Base-by-base conservation (phyloP, 345 rosid species). In the Toxicodendron radicans region DNA sequence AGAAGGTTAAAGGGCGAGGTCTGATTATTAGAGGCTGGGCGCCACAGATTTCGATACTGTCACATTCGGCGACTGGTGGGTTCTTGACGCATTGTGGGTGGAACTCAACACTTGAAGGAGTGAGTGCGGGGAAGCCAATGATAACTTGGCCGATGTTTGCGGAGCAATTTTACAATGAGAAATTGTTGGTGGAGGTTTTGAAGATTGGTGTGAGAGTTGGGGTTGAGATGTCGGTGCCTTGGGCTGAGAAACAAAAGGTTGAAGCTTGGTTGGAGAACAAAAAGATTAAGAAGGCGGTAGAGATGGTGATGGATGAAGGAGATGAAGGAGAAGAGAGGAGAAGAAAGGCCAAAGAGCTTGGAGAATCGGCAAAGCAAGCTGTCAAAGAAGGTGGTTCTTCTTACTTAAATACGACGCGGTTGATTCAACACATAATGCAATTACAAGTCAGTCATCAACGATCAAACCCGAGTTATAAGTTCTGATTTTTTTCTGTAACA, bases 41-140 rank as follows among this genome's bases (percentile, higher is more conserved):
- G 4, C 90, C 95, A 0, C 92, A 90, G 62, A 80, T 87, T 7
- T 12, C 83, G 7, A 88, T 90, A 1, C 68, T 90, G 7, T 79
- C 95, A 17, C 92, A 90, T 51, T 77, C 75, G 0, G 56, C 92
- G 0, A 54, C 84, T 2, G 89, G 85, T 13, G 92, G 91, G 18
- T 88, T 90, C 79, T 54, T 90, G 74, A 90, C 87, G 0, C 94
- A 90, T 27, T 90, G 90, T 38, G 92, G 92, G 0, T 90, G 92
- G 94, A 90, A 88, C 79, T 90, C 92, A 6, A 85, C 84, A 0
- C 46, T 88, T 4, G 95, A 88, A 79, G 86, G 86, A 14, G 65
- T 85, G 7, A 78, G 77, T 21, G 69, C 76, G 0, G 86, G 88
- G 2, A 75, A 86, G 51, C 95, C 92, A 4, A 51, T 90, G 83